Evolutionary conservation across 2,329 filamentous ascomycete genomes (phyloP), one percentile per base, ranked within the genome.

Genomic region (Orbilia javanica): DNA sequence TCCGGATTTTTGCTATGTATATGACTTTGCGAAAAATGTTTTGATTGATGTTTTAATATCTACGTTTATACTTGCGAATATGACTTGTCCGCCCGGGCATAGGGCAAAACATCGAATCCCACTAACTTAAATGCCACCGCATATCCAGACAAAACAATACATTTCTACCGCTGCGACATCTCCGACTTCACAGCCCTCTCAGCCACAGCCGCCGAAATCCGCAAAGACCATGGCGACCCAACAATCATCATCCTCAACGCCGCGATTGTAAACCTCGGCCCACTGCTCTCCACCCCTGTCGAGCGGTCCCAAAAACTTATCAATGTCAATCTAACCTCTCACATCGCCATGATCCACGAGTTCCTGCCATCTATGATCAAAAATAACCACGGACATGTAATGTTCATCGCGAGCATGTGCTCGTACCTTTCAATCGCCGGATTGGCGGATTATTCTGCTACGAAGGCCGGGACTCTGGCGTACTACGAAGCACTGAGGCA

Each of bases 361-460:
- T 93, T 93, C 83, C 85, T 94, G 0, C 91, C 91, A 0, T 69
- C 84, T 79, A 91, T 93, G 87, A 84, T 91, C 68, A 82, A 84
- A 5, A 82, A 82, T 15, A 89, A 93, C 84, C 91, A 93, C 84
- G 91, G 92, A 79, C 91, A 91, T 87, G 83, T 93, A 50, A 89
- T 93, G 29, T 93, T 89, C 0, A 87, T 93, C 31, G 89, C 91
- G 11, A 90, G 88, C 4, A 86, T 89, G 68, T 90, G 91, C 0
- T 87, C 88, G 10, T 92, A 88, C 84, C 80, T 89, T 8, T 85
- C 87, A 0, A 87, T 89, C 0, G 88, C 90, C 3, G 87, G 87
- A 80, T 87, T 92, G 86, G 87, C 90, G 48, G 90, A 93, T 84
- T 93, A 93, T 84, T 86, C 87, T 1, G 87, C 89, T 7, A 88